Conservation (phyloP, 257 asterid species). For the Thymus mandschuricus region DNA sequence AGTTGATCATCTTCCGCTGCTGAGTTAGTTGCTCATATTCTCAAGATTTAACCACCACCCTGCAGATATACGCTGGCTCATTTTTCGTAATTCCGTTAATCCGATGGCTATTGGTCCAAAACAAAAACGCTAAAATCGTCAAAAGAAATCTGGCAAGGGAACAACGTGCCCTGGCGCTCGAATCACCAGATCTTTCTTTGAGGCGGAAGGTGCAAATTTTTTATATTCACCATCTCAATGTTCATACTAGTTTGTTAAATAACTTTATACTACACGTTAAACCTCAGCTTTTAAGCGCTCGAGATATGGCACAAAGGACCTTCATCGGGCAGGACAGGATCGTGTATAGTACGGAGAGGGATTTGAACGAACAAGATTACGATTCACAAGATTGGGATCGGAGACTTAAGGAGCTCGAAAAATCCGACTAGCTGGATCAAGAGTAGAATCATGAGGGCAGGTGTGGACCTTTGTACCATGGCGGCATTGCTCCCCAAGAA, state of each 20-base stretch:
- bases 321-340: constrained; percentile 82
- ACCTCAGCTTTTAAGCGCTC: constrained; percentile 85
- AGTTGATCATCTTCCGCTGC: too few species aligned
- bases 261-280: too few species aligned
- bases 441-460: background rate
- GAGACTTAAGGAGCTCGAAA: constrained; percentile 74
- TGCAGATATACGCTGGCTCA: constrained; percentile 84
- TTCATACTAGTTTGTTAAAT: too few species aligned
- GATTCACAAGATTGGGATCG: constrained; percentile 81
- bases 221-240: background rate
- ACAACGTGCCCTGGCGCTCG: constrained; percentile 66
- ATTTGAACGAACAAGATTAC: constrained; percentile 75
- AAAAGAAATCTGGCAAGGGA: constrained; percentile 75
- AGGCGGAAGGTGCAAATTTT: constrained; percentile 66
- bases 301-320: constrained; percentile 93
- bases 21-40: too few species aligned
- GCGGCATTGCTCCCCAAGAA: too few species aligned
- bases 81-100: constrained; percentile 87
- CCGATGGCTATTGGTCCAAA: constrained; percentile 75
- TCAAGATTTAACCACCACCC: too few species aligned
- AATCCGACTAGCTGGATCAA: constrained; percentile 42
- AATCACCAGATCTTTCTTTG: constrained; percentile 74
- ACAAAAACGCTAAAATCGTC: constrained; percentile 63
- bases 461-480: too few species aligned
- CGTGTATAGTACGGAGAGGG: constrained; percentile 84